These are phyloP conservation scores for Heritiera littoralis DNA, from an alignment of 345 rosid genomes.

Conservation along the genomic window DNA sequence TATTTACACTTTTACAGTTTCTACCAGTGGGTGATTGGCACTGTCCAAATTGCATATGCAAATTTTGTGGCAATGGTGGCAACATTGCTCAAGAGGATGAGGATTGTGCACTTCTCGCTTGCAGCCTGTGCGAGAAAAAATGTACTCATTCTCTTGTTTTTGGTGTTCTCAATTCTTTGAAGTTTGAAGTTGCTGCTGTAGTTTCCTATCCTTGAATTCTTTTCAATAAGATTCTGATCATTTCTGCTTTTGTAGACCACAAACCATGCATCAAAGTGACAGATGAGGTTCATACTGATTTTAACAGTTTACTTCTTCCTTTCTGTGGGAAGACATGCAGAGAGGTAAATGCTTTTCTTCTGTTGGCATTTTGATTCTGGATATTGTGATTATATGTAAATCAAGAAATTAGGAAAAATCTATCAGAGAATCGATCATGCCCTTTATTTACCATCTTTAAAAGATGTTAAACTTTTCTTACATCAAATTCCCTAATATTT, in stretches of 20 bases:
- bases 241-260: conserved; percentile 59
- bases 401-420: neutral
- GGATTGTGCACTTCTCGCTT: conserved; percentile 33
- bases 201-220: conserved; percentile 6
- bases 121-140: conserved; percentile 83
- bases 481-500: neutral
- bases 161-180: conserved; percentile 11
- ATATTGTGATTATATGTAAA: neutral
- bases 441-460: neutral
- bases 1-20: conserved; percentile 46
- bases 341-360: conserved; percentile 49
- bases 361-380: neutral
- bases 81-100: conserved; percentile 40
- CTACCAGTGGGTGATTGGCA: conserved; percentile 93
- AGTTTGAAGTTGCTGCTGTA: neutral
- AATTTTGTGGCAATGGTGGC: conserved; percentile 64
- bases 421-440: neutral
- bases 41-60: conserved; percentile 93
- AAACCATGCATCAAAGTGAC: conserved; percentile 53
- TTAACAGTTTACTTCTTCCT: conserved; percentile 36
- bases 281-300: conserved; percentile 44
- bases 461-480: neutral
- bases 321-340: conserved; percentile 79
- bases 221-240: conserved; percentile 24
- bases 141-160: conserved; percentile 45